Evolutionary conservation across 768 basidiomycete species (phyloP).

Genomic region (Cystofilobasidium ferigula): DNA sequence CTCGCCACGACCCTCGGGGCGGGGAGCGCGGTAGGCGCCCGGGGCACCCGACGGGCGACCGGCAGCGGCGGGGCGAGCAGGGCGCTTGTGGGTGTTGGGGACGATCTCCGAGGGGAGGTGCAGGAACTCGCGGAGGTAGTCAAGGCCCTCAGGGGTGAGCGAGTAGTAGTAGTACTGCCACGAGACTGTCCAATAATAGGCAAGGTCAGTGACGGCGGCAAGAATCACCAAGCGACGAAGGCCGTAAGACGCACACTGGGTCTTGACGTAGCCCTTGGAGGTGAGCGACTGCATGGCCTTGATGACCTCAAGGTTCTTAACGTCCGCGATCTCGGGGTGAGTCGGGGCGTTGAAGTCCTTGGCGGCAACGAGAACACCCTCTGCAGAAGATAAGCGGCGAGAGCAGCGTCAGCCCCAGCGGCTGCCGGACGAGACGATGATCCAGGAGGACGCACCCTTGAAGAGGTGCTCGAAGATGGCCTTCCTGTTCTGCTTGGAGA

Average conservation of each 20-base stretch:
- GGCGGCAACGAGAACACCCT: constrained; percentile 98
- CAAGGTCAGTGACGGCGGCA: not conserved
- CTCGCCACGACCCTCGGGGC: constrained; percentile 64
- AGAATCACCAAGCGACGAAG: not conserved
- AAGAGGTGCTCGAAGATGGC: constrained; percentile 99
- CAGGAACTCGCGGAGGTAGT: constrained; percentile 83
- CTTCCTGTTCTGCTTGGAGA: constrained; percentile 87
- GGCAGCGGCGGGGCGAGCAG: constrained; percentile 57
- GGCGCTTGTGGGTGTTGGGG: constrained; percentile 94
- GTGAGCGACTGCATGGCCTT: constrained; percentile 60
- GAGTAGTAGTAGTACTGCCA: constrained; percentile 99
- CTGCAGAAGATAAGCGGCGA: constrained; percentile 41
- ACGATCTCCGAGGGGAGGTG: constrained; percentile 94
- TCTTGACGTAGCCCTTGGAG: constrained; percentile 82
- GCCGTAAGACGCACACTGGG: constrained; percentile 48
- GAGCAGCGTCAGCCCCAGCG: not conserved
- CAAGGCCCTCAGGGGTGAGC: constrained; percentile 92
- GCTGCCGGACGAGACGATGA: not conserved
- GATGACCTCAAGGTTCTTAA: constrained; percentile 59
- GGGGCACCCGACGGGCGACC: constrained; percentile 55
- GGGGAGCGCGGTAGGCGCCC: constrained; percentile 78
- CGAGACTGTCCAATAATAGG: constrained; percentile 46
- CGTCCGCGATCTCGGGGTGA: constrained; percentile 68
- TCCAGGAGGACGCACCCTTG: constrained; percentile 60
- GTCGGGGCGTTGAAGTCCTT: constrained; percentile 97